Base-by-base conservation (phyloP, 2,329 filamentous ascomycete species). In the Scolecobasidium constrictum region DNA sequence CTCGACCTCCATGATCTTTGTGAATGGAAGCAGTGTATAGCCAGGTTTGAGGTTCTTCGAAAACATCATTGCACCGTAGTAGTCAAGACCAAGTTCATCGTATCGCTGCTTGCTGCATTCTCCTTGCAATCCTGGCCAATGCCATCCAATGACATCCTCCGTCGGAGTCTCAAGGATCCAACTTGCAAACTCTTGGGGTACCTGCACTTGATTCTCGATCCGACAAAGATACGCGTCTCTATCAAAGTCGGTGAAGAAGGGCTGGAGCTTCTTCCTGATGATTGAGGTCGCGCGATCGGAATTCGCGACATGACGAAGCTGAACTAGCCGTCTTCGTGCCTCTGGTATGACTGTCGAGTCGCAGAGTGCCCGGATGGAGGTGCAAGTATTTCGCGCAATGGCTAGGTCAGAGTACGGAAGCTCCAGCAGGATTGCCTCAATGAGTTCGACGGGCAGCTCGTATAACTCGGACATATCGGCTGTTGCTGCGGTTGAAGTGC, bases 391-490 rank as follows among this genome's bases (percentile, higher is more conserved):
- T 35, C 40, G 31, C n/a, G 33, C 40, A 18, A 36, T 5, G 16
- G 28, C 28, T 4, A 42, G 40, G 5, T 42, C 33, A 17, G 40
- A 15, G 17, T 34, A 23, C 11, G 17, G 11, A 17, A 42, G 12
- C 17, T 36, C 6, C 18, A 31, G 28, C n/a, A 42, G 33, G 16
- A 42, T 42, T 4, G 28, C 28, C 33, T 42, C 40, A 16, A 42
- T 23, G 9, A 42, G 40, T 31, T 42, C 40, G 18, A 42, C 40
- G 13, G 40, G 40, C n/a, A 42, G 40, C 22, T n/a, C 13, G 26
- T 31, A n/a, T 19, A 41, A 28, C 15, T 21, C 4, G 6, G 38
- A 19, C 38, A 41, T 41, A n/a, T 12, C 1, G 37, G 21, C 20
- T n/a, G n/a, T n/a, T n/a, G n/a, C n/a, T n/a, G n/a, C n/a, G n/a